These are phyloP conservation scores for Oryza punctata DNA, from an alignment of 176 grass and related monocot species.

Conservation along the genomic window DNA sequence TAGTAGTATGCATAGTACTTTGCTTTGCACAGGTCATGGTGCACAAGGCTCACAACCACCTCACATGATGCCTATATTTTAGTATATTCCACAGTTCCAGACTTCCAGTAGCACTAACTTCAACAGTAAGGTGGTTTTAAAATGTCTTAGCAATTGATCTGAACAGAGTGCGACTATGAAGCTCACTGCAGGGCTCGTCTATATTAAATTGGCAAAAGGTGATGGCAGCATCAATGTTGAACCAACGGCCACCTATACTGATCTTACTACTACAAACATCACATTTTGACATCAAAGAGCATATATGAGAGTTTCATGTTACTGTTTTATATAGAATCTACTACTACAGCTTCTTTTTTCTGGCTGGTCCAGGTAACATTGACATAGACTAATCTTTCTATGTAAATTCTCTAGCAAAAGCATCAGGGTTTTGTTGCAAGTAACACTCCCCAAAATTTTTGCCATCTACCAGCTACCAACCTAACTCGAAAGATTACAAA, in stretches of 20 bases:
- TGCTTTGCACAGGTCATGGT: background rate
- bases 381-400: background rate
- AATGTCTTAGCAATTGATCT: background rate
- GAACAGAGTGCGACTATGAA: background rate
- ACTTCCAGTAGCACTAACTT: too few species aligned
- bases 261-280: background rate
- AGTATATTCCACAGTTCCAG: background rate
- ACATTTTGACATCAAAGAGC: background rate
- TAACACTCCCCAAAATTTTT: background rate
- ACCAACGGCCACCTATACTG: background rate
- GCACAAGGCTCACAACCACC: background rate
- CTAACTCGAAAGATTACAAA: background rate
- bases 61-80: conserved; percentile 9
- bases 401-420: background rate
- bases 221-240: background rate
- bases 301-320: background rate
- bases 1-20: too few species aligned
- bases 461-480: background rate
- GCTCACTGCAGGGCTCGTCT: background rate
- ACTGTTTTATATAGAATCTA: background rate
- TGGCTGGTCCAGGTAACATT: background rate
- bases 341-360: background rate
- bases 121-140: background rate
- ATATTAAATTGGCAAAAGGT: background rate
- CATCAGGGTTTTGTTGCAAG: conserved; percentile 1